Evolutionary conservation across 371 early-diverging fungal genomes (phyloP).

Genomic region (Dinochytrium kinnereticum): DNA sequence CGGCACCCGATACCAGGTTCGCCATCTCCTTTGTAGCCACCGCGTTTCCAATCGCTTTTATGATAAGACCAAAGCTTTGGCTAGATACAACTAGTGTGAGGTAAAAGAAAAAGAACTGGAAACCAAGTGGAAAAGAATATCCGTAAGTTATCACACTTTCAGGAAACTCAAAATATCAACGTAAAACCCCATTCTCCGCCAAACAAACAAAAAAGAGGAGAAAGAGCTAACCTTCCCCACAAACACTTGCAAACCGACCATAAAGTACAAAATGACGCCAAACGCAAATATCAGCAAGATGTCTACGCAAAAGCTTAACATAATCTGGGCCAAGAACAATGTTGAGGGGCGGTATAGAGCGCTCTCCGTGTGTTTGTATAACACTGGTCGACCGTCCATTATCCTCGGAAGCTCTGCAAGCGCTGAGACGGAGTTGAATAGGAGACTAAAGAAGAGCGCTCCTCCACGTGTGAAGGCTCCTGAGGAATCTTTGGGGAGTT

Average conservation of each 20-base stretch:
- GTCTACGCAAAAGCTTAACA: slow-evolving; percentile 57
- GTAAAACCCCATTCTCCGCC: too few relatives aligned
- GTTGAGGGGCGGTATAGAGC: slow-evolving; percentile 71
- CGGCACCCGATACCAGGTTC: slow-evolving; percentile 55
- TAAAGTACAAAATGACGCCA: slow-evolving; percentile 62
- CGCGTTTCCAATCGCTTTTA: slow-evolving; percentile 53
- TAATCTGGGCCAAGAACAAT: slow-evolving; percentile 63
- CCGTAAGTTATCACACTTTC: neutral
- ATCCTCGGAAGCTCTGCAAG: slow-evolving; percentile 55
- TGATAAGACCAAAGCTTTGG: slow-evolving; percentile 14
- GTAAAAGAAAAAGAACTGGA: slow-evolving; percentile 37
- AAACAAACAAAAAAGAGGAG: too few relatives aligned
- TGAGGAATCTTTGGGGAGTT: slow-evolving; percentile 53
- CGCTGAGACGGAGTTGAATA: slow-evolving; percentile 19
- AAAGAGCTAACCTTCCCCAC: slow-evolving; percentile 31
- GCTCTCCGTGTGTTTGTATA: slow-evolving; percentile 71
- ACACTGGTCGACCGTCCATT: slow-evolving; percentile 62
- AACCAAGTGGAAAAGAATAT: too few relatives aligned
- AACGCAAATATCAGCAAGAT: slow-evolving; percentile 61
- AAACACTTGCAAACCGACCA: slow-evolving; percentile 58
- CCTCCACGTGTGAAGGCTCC: slow-evolving; percentile 78
- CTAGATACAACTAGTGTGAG: slow-evolving; percentile 23
- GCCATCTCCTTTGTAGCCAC: slow-evolving; percentile 65
- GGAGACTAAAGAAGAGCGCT: slow-evolving; percentile 47
- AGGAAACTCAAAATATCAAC: neutral